Conservation (phyloP, 108 stramenopile species). For the Nitzschia inconspicua region DNA sequence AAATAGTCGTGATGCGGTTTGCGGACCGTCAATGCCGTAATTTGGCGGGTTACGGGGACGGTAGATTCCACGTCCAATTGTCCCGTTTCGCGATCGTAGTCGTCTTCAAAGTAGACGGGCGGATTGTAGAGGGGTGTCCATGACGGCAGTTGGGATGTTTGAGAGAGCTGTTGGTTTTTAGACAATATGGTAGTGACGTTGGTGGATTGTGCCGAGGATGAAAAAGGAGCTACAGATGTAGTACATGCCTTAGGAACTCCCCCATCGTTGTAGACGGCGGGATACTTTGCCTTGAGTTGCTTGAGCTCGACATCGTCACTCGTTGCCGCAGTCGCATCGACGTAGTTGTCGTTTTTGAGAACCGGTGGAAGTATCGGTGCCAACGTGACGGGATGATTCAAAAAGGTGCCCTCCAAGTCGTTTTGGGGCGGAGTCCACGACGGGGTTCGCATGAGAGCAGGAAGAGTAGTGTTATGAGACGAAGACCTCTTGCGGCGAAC, state of each 20-base stretch:
- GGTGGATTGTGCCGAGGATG: background rate
- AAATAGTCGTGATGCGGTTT: conserved; percentile 31
- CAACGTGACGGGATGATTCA: conserved; percentile 20
- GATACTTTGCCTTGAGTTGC: background rate
- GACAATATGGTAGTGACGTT: background rate
- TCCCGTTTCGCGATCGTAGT: conserved; percentile 17
- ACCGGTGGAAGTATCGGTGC: conserved; percentile 26
- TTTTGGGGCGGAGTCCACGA: conserved; percentile 10
- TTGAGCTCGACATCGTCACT: too few relatives aligned
- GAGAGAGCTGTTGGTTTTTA: conserved; percentile 7
- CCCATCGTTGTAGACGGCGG: background rate
- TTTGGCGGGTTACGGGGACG: conserved; percentile 20
- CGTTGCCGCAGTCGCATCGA: background rate
- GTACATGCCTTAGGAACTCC: conserved; percentile 1
- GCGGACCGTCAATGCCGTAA: conserved; percentile 26
- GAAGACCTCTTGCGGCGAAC: too few relatives aligned
- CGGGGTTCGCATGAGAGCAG: too few relatives aligned
- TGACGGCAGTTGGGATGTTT: background rate
- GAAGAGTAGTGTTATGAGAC: too few relatives aligned
- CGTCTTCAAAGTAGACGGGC: conserved; percentile 30
- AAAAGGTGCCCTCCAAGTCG: conserved; percentile 24
- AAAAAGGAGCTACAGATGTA: background rate
- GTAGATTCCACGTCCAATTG: conserved; percentile 2
- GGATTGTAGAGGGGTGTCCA: conserved; percentile 28
- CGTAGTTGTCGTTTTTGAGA: background rate